Evolutionary conservation across 2,329 filamentous ascomycete species (phyloP), one percentile per base, ranked within the genome.

Genomic region (Aureobasidium mangrovei): DNA sequence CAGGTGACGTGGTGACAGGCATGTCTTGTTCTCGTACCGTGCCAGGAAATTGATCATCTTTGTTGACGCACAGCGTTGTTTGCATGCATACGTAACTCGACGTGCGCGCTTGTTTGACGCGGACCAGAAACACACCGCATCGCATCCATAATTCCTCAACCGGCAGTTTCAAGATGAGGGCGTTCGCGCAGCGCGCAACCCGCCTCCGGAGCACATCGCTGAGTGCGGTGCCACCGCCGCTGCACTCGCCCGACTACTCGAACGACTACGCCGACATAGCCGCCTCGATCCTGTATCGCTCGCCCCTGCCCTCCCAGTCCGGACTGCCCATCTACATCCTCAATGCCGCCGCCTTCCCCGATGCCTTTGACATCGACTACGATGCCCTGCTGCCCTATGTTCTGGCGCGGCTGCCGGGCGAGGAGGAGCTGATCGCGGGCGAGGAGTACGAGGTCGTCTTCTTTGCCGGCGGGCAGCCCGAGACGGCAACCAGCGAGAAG

Each of bases 401-500:
- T 5, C 69, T 81, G 10, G 73, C 74, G 3, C 69, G 77, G 53
- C 65, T 81, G 29, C 78, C 78, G 2, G 74, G 74, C 26, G 77
- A 81, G 58, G 77, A 80, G 44, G 77, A 80, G 58, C 63, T 80
- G 55, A 68, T 78, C 31, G 71, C 70, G 45, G 77, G 77, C 2
- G 73, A 71, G 24, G 76, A 78, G 54, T 81, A 80, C 59, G 77
- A 79, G 61, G 72, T 81, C 43, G 68, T 80, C 54, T 79, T 80
- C 66, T 80, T 80, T 60, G 77, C 77, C 4, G 77, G 77, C n/a
- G 77, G 76, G 7, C 72, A 71, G 36, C 70, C 70, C 44, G 74
- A 72, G 45, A 70, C 69, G 44, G 69, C 67, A 10, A 73, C 71
- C 7, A 64, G 56, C 27, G 62, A 67, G 40, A 77, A 73, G 64